Conservation (phyloP, 495 filamentous ascomycete species). For the Clohesyomyces aquaticus region DNA sequence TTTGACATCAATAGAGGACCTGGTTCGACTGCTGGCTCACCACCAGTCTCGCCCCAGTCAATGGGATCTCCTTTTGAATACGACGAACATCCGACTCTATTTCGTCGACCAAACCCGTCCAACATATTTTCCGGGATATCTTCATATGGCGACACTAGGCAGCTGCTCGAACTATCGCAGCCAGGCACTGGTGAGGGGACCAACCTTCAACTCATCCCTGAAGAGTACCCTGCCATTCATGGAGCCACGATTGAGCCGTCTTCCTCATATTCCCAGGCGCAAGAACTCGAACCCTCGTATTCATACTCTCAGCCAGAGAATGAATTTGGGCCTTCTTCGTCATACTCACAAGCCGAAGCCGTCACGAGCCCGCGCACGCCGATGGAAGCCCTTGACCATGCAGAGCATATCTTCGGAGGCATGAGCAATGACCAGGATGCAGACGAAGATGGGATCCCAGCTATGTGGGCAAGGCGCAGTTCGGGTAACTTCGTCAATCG, state of each 20-base stretch:
- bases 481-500: conserved; percentile 26
- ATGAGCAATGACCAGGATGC: neutral
- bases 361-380: conserved; percentile 11
- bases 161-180: conserved; percentile 36
- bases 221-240: neutral
- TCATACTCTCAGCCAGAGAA: conserved; percentile 26
- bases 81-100: conserved; percentile 10
- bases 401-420: conserved; percentile 29
- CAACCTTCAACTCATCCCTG: neutral
- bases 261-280: conserved; percentile 34
- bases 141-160: conserved; percentile 45
- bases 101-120: conserved; percentile 16
- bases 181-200: neutral
- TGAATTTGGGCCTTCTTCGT: conserved; percentile 13
- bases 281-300: conserved; percentile 25
- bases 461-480: conserved; percentile 30
- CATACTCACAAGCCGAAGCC: conserved; percentile 14
- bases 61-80: conserved; percentile 27
- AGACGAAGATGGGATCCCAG: conserved; percentile 15
- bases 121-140: conserved; percentile 34
- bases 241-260: conserved; percentile 17
- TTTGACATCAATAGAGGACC: conserved; percentile 21
- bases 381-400: conserved; percentile 31
- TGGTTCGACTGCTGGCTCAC: no score
- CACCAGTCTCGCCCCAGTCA: conserved; percentile 29